Conservation (phyloP, 75 land plant species). For the Azolla pinnata region DNA sequence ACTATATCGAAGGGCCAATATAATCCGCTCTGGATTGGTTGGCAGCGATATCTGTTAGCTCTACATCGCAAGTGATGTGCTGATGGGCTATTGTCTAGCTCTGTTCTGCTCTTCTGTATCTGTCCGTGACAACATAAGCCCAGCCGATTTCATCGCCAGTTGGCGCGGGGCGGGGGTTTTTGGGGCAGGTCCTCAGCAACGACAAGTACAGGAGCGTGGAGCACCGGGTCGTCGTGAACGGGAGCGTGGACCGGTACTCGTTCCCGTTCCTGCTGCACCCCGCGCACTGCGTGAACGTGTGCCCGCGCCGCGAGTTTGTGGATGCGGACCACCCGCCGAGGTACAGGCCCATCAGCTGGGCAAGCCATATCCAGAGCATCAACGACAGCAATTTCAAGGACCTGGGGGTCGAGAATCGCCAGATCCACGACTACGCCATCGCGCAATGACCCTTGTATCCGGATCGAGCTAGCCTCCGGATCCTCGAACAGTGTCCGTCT, state of each 20-base stretch:
- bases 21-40: too few relatives aligned
- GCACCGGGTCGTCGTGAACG: neutral
- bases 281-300: neutral
- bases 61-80: too few relatives aligned
- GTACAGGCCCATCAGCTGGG: neutral
- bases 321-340: neutral
- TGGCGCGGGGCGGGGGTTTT: too few relatives aligned
- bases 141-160: too few relatives aligned
- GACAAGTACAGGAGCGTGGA: neutral
- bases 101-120: too few relatives aligned
- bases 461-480: too few relatives aligned
- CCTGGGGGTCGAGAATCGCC: conserved; percentile 55
- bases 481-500: too few relatives aligned
- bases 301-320: neutral
- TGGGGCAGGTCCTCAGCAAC: neutral
- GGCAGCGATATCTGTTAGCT: too few relatives aligned
- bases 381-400: conserved; percentile 59
- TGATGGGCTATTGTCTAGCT: too few relatives aligned
- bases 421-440: conserved; percentile 55
- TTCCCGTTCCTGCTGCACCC: neutral
- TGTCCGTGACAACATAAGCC: too few relatives aligned
- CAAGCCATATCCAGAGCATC: conserved; percentile 42
- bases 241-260: neutral
- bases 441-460: too few relatives aligned
- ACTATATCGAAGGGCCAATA: too few relatives aligned